Evolutionary conservation across 257 asterid genomes (phyloP).

Genomic region (Fraxinus excelsior): DNA sequence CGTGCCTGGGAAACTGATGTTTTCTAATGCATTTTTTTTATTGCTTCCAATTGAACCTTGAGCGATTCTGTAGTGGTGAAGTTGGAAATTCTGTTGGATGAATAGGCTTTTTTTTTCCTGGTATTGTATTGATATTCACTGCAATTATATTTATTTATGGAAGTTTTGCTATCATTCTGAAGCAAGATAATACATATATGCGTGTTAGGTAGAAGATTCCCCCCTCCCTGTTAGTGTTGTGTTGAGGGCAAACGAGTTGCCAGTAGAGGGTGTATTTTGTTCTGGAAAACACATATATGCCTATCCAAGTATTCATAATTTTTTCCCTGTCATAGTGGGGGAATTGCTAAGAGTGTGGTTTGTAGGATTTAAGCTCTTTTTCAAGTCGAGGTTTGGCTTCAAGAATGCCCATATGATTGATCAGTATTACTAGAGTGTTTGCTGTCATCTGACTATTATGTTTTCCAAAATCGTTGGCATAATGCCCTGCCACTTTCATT

Average conservation of each 20-base stretch:
- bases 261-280: background rate
- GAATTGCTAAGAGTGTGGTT: background rate
- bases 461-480: background rate
- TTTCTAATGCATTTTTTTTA: background rate
- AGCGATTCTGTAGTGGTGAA: constrained; percentile 8
- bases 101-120: too few species aligned
- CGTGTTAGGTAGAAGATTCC: too few species aligned
- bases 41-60: background rate
- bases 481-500: background rate
- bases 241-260: too few species aligned
- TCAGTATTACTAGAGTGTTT: background rate
- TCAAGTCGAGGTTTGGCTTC: background rate
- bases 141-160: background rate
- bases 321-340: background rate
- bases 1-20: constrained; percentile 9
- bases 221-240: too few species aligned
- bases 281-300: background rate
- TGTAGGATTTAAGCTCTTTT: background rate
- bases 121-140: too few species aligned
- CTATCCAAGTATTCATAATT: background rate
- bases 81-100: background rate
- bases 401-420: background rate
- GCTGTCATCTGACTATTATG: background rate
- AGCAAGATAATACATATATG: constrained; percentile 6
- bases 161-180: constrained; percentile 4